Evolutionary conservation across 768 basidiomycete genomes (phyloP).

Genomic region (Termitomyces heimii): DNA sequence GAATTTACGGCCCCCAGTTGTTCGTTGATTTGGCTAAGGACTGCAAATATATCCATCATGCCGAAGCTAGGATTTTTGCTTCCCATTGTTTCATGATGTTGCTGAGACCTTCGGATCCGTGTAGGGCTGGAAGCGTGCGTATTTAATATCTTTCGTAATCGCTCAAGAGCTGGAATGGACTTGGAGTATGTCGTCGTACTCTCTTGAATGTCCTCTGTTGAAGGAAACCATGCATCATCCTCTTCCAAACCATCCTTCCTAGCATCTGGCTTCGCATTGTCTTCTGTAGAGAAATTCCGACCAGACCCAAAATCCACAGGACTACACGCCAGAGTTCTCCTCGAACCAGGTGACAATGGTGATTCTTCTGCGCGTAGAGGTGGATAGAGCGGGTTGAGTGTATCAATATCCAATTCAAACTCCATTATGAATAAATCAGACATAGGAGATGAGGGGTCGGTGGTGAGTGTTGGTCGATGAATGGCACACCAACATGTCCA

Average conservation of each 20-base stretch:
- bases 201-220: constrained; percentile 56
- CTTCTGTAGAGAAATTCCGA: not conserved
- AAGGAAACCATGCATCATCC: constrained; percentile 34
- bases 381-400: constrained; percentile 65
- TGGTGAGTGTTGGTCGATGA: constrained; percentile 41
- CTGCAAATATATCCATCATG: constrained; percentile 78
- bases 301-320: not conserved
- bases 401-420: constrained; percentile 72
- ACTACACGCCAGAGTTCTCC: not conserved
- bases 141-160: constrained; percentile 46
- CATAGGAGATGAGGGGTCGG: constrained; percentile 2
- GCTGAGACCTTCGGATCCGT: constrained; percentile 4
- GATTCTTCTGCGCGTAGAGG: constrained; percentile 12
- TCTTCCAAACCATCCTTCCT: constrained; percentile 6
- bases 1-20: constrained; percentile 64
- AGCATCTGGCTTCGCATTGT: not conserved
- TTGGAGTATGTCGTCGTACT: constrained; percentile 65
- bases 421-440: constrained; percentile 59
- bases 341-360: not conserved
- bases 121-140: constrained; percentile 7
- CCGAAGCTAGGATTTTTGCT: constrained; percentile 29
- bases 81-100: constrained; percentile 12
- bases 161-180: constrained; percentile 65
- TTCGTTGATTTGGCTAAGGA: constrained; percentile 77
- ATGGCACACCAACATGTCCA: constrained; percentile 73